Conservation (phyloP, 2,329 filamentous ascomycete genomes). For the Colletotrichum sp. region DNA sequence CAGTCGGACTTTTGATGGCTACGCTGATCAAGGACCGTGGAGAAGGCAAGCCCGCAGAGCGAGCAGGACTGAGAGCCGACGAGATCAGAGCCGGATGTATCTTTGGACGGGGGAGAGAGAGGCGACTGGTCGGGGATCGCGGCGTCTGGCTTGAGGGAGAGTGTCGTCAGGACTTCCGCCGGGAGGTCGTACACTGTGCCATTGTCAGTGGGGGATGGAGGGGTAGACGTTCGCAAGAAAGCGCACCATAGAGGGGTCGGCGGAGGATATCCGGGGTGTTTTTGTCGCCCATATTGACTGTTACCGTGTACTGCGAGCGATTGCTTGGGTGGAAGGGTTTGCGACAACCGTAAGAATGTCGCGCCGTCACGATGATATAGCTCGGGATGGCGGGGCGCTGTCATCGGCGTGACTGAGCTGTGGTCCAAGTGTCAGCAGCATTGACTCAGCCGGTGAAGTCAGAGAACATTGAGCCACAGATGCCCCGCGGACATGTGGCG, state of each 20-base stretch:
- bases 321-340: neutral
- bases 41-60: conserved; percentile 77
- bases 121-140: conserved; percentile 25
- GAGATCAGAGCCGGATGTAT: conserved; percentile 35
- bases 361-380: conserved; percentile 5
- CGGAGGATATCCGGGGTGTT: conserved; percentile 49
- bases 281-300: conserved; percentile 39
- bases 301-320: neutral
- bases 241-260: conserved; percentile 56
- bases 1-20: conserved; percentile 88
- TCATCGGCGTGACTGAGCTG: conserved; percentile 2
- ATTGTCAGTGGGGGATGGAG: conserved; percentile 23
- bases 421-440: neutral
- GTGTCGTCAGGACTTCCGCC: conserved; percentile 70
- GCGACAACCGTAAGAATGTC: neutral
- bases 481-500: neutral
- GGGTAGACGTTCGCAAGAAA: conserved; percentile 10
- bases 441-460: conserved; percentile 17
- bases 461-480: neutral
- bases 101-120: conserved; percentile 20
- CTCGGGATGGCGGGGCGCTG: neutral
- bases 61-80: conserved; percentile 78
- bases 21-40: conserved; percentile 79
- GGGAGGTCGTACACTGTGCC: conserved; percentile 81
- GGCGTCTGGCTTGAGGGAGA: conserved; percentile 53